Conservation (phyloP, 1,139 yeast genomes). For the Sugiyamaella pinicola region DNA sequence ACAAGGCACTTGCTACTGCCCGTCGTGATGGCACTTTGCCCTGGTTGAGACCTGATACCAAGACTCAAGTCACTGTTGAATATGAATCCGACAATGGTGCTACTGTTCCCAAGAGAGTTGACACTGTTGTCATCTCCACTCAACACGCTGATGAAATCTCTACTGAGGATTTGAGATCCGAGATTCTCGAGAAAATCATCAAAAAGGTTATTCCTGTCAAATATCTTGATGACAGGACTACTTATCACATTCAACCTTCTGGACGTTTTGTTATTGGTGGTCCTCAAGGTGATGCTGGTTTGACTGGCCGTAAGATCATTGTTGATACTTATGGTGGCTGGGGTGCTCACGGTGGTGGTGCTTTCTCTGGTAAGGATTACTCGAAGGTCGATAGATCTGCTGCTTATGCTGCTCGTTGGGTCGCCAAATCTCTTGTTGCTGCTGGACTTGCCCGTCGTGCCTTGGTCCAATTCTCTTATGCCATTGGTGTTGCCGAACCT, state of each 20-base stretch:
- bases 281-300: constrained; percentile 99
- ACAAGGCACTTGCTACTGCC: constrained; percentile 94
- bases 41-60: constrained; percentile 99
- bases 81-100: constrained; percentile 94
- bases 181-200: constrained; percentile 76
- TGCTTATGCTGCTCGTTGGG: constrained; percentile 99
- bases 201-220: constrained; percentile 91
- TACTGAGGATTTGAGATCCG: constrained; percentile 84
- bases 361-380: constrained; percentile 99
- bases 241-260: constrained; percentile 98
- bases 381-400: constrained; percentile 99
- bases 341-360: constrained; percentile 99
- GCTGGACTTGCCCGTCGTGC: constrained; percentile 98
- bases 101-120: constrained; percentile 92
- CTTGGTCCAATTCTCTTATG: constrained; percentile 97
- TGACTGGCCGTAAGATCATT: constrained; percentile 98
- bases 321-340: constrained; percentile 99
- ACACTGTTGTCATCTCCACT: constrained; percentile 95
- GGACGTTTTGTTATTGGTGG: constrained; percentile 99
- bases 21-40: constrained; percentile 93
- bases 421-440: constrained; percentile 93
- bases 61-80: constrained; percentile 98
- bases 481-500: constrained; percentile 99
- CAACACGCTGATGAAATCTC: constrained; percentile 97
- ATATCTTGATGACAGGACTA: constrained; percentile 90